Evolutionary conservation across 2,329 filamentous ascomycete species (phyloP).

Genomic region (Diaporthe ampelina): DNA sequence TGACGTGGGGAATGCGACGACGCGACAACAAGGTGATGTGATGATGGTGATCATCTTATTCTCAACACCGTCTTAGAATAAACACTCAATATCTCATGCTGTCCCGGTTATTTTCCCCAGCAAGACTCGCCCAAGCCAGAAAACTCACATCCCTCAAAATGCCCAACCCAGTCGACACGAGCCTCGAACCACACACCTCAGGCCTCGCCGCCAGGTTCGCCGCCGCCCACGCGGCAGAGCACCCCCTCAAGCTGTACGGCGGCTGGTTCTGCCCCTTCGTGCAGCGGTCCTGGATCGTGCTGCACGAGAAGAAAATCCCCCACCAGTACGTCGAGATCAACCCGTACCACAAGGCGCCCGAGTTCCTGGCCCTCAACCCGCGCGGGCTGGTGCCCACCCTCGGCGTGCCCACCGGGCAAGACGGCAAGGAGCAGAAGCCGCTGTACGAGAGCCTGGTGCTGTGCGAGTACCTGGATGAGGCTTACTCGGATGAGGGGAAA

Average conservation of each 20-base stretch:
- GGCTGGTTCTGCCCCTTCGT: constrained; percentile 83
- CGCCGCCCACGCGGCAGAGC: constrained; percentile 59
- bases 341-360: constrained; percentile 79
- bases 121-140: not conserved
- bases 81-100: not conserved
- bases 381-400: constrained; percentile 82
- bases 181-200: constrained; percentile 60
- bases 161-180: constrained; percentile 61
- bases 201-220: constrained; percentile 65
- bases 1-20: constrained; percentile 19
- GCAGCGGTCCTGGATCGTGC: constrained; percentile 79
- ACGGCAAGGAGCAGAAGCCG: constrained; percentile 61
- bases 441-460: constrained; percentile 82
- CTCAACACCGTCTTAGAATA: too few species aligned
- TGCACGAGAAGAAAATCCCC: constrained; percentile 79
- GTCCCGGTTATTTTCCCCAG: not conserved
- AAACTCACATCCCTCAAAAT: constrained; percentile 48
- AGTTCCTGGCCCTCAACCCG: constrained; percentile 79
- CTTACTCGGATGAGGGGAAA: constrained; percentile 63
- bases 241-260: constrained; percentile 76
- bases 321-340: constrained; percentile 86
- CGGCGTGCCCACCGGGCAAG: constrained; percentile 55
- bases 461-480: constrained; percentile 83
- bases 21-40: not conserved
- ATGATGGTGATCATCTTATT: not conserved